Evolutionary conservation across 1,139 yeast genomes (phyloP), one percentile per base, ranked within the genome.

Genomic region (Yamadazyma dushanensis): DNA sequence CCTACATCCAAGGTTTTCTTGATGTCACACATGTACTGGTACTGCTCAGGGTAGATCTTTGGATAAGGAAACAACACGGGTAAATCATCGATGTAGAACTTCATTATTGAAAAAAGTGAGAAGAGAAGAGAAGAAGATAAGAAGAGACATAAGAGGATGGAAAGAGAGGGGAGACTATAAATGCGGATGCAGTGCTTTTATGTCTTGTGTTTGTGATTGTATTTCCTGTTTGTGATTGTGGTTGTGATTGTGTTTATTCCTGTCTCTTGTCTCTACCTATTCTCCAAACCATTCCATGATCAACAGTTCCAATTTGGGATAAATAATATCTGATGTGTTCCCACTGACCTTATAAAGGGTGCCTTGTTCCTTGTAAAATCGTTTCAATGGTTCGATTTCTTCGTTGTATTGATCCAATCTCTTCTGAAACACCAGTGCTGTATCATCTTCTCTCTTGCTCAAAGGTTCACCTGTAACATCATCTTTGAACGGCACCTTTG

Each of bases 31-130:
- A 92, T 92, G 63, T 92, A 92, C 29, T 92, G 92, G 70, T 90
- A 92, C 58, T 92, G 99, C 61, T 92, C 99, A 1, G 99, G 99
- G 57, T 92, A 92, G 41, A 92, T 92, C 56, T 87, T 76, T 3
- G 97, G 97, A 58, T 92, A 92, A n/a, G 99, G 99, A 59, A 92
- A 92, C 39, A 88, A 72, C 22, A 92, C 95, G 15, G 97, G 97
- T 45, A 92, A 69, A 57, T 92, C 98, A 66, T 92, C 98, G 44
- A 92, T 92, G 60, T 63, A 85, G 69, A 92, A 90, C 67, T 81
- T 82, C 76, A 70, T 70, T 14, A 14, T 27, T 10, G 8, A 10
- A n/a, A 8, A 16, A 9, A 19, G 22, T 29, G 29, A 22, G 25
- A 28, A 28, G 11, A 11, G n/a, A 9, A 10, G 31, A 16, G 31